Conservation (phyloP, 306 rosid species). For the Spatholobus suberectus region DNA sequence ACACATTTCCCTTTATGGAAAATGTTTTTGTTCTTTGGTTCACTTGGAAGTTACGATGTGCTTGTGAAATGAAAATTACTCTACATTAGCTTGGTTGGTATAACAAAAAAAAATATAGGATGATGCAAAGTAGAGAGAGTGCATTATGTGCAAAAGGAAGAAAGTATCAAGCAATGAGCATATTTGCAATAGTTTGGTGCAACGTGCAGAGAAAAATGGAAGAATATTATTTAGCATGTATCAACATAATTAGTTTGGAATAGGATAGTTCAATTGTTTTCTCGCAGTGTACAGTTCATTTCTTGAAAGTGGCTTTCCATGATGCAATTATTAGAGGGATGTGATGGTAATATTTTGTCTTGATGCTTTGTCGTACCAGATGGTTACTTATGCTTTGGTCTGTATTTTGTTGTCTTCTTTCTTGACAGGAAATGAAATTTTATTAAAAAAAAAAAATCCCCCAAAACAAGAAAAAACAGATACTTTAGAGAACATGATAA, state of each 20-base stretch:
- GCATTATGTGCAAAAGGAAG: neutral
- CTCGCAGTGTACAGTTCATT: neutral
- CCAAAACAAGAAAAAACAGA: neutral
- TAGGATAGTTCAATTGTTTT: constrained; percentile 5
- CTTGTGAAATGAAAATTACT: constrained; percentile 4
- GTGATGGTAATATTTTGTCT: neutral
- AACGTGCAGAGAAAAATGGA: neutral
- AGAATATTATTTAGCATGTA: neutral
- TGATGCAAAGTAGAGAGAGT: neutral
- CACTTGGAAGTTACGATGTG: neutral
- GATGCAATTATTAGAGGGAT: constrained; percentile 15
- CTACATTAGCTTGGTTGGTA: neutral
- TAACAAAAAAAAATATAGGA: neutral
- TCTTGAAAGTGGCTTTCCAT: neutral
- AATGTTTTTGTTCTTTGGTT: constrained; percentile 3
- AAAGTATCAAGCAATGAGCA: constrained; percentile 2
- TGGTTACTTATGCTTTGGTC: constrained; percentile 6
- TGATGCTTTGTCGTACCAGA: neutral
- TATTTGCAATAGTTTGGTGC: neutral
- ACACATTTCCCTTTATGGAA: neutral
- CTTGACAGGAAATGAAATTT: neutral
- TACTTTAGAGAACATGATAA: neutral
- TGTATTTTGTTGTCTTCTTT: neutral
- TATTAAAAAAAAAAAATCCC: neutral
- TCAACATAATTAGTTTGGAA: constrained; percentile 2